phyloP scores from a whole-genome alignment of 2,329 filamentous ascomycete species.

The Stemphylium beticola region DNA sequence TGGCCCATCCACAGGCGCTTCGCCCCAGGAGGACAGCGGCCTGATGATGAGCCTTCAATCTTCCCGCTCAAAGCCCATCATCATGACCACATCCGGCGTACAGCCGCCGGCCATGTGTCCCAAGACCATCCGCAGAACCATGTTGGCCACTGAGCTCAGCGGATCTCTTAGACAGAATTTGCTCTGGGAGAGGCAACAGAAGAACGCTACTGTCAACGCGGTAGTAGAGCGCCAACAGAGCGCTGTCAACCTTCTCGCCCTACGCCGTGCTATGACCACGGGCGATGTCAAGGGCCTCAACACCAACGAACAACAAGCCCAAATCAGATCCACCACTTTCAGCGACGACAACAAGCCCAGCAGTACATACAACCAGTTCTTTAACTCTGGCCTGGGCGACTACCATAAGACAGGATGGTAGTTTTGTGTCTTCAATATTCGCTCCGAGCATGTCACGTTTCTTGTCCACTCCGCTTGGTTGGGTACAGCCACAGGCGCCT shows the following conservation, averaged over 20 bases:
- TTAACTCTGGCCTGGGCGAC: constrained; percentile 72
- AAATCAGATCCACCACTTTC: constrained; percentile 61
- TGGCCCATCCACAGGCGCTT: constrained; percentile 69
- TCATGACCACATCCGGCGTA: constrained; percentile 70
- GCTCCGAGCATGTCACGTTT: too few species aligned
- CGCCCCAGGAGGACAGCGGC: constrained; percentile 58
- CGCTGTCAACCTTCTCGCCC: constrained; percentile 37
- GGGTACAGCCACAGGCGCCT: too few species aligned
- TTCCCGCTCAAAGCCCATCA: constrained; percentile 80
- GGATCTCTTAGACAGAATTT: constrained; percentile 90
- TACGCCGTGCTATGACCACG: constrained; percentile 56
- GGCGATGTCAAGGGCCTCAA: constrained; percentile 89
- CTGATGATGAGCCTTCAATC: constrained; percentile 65
- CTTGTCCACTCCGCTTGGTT: too few species aligned
- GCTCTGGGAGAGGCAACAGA: constrained; percentile 93
- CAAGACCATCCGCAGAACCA: constrained; percentile 88
- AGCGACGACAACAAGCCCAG: constrained; percentile 68
- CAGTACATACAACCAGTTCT: constrained; percentile 78
- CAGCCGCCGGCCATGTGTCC: constrained; percentile 84
- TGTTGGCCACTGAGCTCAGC: constrained; percentile 81
- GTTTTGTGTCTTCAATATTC: constrained; percentile 7
- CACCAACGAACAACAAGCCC: constrained; percentile 60
- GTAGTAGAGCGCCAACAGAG: constrained; percentile 90
- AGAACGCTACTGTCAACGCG: constrained; percentile 85
- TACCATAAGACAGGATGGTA: constrained; percentile 90